These are phyloP conservation scores for Dactylis glomerata DNA, from an alignment of 176 grass and related monocot genomes.

Conservation along the genomic window DNA sequence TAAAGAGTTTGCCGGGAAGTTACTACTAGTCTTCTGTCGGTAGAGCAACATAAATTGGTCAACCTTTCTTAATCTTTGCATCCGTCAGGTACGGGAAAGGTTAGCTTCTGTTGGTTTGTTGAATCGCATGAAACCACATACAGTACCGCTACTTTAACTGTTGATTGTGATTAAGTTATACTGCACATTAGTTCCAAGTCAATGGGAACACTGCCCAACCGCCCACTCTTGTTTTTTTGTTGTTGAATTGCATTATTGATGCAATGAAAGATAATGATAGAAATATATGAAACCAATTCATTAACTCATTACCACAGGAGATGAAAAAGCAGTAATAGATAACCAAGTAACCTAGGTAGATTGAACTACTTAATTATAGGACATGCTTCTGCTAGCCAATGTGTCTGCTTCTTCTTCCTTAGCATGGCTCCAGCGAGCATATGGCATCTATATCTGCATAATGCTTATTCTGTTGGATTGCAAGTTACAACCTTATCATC, in stretches of 20 bases:
- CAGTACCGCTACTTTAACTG: not conserved
- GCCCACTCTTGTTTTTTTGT: not conserved
- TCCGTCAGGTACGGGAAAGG: not conserved
- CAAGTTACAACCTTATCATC: slow-evolving; percentile 4
- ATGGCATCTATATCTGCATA: not conserved
- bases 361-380: slow-evolving; percentile 11
- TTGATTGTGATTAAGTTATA: not conserved
- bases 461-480: slow-evolving; percentile 23
- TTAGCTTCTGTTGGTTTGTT: not conserved
- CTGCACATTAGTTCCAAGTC: not conserved
- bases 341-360: not conserved
- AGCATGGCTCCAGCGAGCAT: not conserved
- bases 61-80: not conserved
- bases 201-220: not conserved
- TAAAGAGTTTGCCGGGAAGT: not conserved
- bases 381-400: not conserved
- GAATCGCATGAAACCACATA: not conserved
- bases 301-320: not conserved
- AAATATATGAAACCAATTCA: not conserved
- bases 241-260: slow-evolving; percentile 12
- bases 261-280: not conserved
- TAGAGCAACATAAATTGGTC: not conserved
- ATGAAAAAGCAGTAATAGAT: not conserved
- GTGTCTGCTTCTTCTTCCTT: not conserved
- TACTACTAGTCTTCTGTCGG: not conserved